These are phyloP conservation scores for Stemphylium beticola DNA, from an alignment of 2,329 filamentous ascomycete species.

Conservation along the genomic window DNA sequence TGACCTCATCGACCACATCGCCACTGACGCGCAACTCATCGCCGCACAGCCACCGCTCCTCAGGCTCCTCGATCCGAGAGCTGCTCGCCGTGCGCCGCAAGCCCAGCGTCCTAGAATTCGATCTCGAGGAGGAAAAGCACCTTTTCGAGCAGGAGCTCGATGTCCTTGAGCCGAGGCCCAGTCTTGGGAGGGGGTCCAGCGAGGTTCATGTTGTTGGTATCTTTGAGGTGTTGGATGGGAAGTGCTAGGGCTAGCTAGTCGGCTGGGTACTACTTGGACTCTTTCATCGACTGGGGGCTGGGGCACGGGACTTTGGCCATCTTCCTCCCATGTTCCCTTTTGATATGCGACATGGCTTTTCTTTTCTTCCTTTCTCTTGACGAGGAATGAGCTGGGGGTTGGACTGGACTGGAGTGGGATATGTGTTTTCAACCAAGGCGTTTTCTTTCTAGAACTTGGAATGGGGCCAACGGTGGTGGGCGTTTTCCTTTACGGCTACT, in stretches of 20 bases:
- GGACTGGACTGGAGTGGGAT: no score
- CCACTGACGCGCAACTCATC: slow-evolving; percentile 39
- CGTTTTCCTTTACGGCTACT: no score
- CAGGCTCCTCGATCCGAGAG: slow-evolving; percentile 35
- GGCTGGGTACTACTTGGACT: no score
- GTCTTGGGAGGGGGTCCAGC: slow-evolving; percentile 12
- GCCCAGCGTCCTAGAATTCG: slow-evolving; percentile 42
- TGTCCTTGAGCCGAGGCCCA: slow-evolving; percentile 44
- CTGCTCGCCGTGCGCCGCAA: slow-evolving; percentile 43
- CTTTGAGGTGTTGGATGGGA: slow-evolving; percentile 48
- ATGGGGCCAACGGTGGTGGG: no score
- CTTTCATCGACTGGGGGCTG: no score
- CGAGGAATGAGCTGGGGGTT: no score
- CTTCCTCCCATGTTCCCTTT: no score
- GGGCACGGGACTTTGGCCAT: no score
- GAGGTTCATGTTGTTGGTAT: slow-evolving; percentile 46
- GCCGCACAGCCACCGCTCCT: slow-evolving; percentile 38
- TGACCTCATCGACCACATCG: slow-evolving; percentile 36
- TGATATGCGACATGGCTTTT: neutral
- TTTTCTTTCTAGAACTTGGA: no score
- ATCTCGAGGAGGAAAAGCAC: slow-evolving; percentile 45
- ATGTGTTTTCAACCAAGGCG: no score
- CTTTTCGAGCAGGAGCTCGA: slow-evolving; percentile 39
- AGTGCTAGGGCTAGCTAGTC: slow-evolving; percentile 21
- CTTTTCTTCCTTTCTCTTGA: neutral